phyloP scores from a whole-genome alignment of 1,284 basidiomycete species.

The Cryptococcus sp. region DNA sequence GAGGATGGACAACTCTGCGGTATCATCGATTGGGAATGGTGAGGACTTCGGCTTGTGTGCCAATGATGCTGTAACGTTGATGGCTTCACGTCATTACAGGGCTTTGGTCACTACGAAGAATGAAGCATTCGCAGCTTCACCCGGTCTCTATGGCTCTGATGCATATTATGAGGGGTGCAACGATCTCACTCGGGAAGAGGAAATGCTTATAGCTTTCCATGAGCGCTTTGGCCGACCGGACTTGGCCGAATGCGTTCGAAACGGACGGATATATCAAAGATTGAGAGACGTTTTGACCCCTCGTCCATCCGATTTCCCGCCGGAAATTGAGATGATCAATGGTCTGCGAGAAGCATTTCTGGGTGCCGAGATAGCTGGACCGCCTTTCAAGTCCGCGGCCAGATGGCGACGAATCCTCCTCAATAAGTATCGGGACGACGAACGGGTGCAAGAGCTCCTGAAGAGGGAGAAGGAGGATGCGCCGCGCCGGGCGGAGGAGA shows the following conservation, averaged over 20 bases:
- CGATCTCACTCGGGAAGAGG: conserved; percentile 5
- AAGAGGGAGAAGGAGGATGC: conserved; percentile 1
- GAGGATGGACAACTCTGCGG: conserved; percentile 30
- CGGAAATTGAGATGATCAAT: neutral
- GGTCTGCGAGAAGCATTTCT: neutral
- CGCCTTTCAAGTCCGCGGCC: neutral
- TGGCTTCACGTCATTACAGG: conserved; percentile 1
- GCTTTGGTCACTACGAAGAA: conserved; percentile 9
- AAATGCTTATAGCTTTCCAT: conserved; percentile 9
- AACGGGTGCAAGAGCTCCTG: conserved; percentile 1
- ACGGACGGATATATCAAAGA: conserved; percentile 12
- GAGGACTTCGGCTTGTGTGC: neutral
- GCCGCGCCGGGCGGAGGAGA: neutral
- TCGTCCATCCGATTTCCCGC: no score
- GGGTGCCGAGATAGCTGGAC: neutral
- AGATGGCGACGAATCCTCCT: conserved; percentile 7
- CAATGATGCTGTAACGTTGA: no score
- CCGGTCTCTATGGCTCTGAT: conserved; percentile 1
- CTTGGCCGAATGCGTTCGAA: conserved; percentile 14
- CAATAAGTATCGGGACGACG: conserved; percentile 4
- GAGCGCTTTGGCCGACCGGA: conserved; percentile 5
- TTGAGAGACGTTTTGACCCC: neutral
- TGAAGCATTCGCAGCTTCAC: conserved; percentile 17
- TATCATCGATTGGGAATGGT: conserved; percentile 48
- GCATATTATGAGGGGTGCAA: neutral